Evolutionary conservation across 768 basidiomycete genomes (phyloP).

Genomic region (Lyophyllum atratum): DNA sequence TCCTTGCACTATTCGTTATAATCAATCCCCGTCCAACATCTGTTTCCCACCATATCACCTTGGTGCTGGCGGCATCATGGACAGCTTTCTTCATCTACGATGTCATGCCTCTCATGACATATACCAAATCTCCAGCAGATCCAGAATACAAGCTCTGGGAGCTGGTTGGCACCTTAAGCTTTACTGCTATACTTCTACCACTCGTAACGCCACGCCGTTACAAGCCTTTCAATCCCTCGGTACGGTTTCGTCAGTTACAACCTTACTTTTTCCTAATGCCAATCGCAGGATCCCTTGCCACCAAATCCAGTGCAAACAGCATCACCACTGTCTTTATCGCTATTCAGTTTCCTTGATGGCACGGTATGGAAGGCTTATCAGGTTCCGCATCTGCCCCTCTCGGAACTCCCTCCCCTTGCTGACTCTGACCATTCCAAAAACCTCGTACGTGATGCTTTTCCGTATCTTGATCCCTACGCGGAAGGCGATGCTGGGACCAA

Average conservation of each 20-base stretch:
- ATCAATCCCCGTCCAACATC: conserved; percentile 5
- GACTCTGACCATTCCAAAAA: conserved; percentile 50
- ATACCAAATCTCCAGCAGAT: conserved; percentile 47
- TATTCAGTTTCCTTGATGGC: conserved; percentile 57
- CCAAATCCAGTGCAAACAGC: conserved; percentile 53
- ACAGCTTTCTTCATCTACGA: conserved; percentile 53
- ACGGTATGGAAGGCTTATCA: conserved; percentile 47
- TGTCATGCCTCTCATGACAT: conserved; percentile 59
- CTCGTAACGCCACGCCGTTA: conserved; percentile 56
- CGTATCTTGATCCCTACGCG: conserved; percentile 15
- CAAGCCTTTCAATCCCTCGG: conserved; percentile 53
- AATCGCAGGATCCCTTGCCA: conserved; percentile 30
- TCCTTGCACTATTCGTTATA: conserved; percentile 11
- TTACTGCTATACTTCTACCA: conserved; percentile 51
- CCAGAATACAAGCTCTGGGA: conserved; percentile 51
- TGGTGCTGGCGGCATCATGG: conserved; percentile 11
- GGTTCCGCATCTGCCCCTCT: conserved; percentile 44
- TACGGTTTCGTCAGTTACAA: conserved; percentile 2
- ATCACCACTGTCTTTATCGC: conserved; percentile 38
- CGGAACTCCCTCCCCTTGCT: conserved; percentile 63
- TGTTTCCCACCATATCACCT: conserved; percentile 7
- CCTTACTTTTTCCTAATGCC: not conserved
- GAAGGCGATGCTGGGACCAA: conserved; percentile 29
- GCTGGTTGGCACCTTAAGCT: conserved; percentile 44
- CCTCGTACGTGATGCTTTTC: conserved; percentile 25